Evolutionary conservation across 345 rosid genomes (phyloP).

Genomic region (Eucalyptus tenuipes): DNA sequence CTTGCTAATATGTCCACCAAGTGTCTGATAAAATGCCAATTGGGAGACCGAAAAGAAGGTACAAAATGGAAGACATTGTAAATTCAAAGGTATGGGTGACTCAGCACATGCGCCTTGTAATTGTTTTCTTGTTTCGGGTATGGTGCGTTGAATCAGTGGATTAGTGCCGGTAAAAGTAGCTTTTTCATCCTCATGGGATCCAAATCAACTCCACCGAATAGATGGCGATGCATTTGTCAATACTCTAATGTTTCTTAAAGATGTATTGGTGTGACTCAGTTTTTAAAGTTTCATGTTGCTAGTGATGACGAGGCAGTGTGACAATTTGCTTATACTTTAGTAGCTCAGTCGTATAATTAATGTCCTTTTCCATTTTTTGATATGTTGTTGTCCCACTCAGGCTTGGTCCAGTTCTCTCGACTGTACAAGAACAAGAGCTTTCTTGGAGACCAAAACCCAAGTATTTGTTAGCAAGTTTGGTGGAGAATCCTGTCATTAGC

Average conservation of each 20-base stretch:
- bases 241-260: not conserved
- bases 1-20: not conserved
- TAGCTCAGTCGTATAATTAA: not conserved
- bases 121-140: not conserved
- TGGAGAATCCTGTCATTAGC: not conserved
- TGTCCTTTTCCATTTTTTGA: not conserved
- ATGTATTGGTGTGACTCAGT: not conserved
- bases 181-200: not conserved
- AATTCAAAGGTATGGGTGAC: not conserved
- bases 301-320: not conserved
- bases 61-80: not conserved
- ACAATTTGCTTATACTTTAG: not conserved
- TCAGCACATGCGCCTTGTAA: not conserved
- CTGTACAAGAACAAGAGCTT: not conserved
- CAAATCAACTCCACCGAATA: not conserved
- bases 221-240: not conserved
- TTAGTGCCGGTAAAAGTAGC: not conserved
- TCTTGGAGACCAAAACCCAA: not conserved
- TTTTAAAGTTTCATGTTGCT: not conserved
- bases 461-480: not conserved
- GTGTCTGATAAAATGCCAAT: not conserved
- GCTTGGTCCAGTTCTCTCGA: not conserved
- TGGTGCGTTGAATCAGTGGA: not conserved
- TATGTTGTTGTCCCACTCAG: rapidly evolving
- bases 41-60: not conserved